These are phyloP conservation scores for Carex cristatella DNA, from an alignment of 176 grass and related monocot genomes.

Conservation along the genomic window DNA sequence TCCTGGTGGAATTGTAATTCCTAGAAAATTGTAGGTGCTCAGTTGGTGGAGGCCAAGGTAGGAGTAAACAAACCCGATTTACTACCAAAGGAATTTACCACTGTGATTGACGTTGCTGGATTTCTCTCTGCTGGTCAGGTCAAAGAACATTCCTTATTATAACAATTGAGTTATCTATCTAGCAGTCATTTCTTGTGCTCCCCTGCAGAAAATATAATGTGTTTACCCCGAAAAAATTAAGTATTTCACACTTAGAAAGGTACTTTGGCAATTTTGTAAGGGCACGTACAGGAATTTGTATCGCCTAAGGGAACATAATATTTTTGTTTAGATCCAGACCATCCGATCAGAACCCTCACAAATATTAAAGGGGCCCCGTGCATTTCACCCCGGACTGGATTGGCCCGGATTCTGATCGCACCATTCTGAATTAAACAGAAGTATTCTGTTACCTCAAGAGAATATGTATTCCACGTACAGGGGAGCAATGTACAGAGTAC, in stretches of 20 bases:
- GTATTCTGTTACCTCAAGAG: too few relatives aligned
- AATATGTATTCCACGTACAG: too few relatives aligned
- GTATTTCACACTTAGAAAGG: not conserved
- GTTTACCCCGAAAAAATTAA: not conserved
- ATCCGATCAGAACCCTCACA: too few relatives aligned
- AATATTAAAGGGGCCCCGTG: too few relatives aligned
- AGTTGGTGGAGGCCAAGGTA: constrained; percentile 51
- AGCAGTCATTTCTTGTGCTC: not conserved
- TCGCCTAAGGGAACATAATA: too few relatives aligned
- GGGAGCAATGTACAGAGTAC: not conserved
- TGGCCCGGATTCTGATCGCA: too few relatives aligned
- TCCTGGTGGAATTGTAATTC: not conserved
- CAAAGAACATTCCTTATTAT: not conserved
- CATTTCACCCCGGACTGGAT: too few relatives aligned
- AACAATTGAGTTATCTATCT: not conserved
- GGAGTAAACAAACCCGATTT: constrained; percentile 88
- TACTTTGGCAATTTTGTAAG: not conserved
- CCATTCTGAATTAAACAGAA: too few relatives aligned
- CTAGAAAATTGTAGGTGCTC: constrained; percentile 36
- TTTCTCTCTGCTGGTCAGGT: constrained; percentile 96
- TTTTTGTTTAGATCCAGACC: too few relatives aligned
- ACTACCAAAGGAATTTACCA: constrained; percentile 83
- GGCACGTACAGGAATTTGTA: not conserved
- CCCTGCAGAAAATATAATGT: not conserved
- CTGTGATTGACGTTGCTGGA: constrained; percentile 89